phyloP scores from a whole-genome alignment of 768 basidiomycete genomes.

The Leccinum ochraceum region DNA sequence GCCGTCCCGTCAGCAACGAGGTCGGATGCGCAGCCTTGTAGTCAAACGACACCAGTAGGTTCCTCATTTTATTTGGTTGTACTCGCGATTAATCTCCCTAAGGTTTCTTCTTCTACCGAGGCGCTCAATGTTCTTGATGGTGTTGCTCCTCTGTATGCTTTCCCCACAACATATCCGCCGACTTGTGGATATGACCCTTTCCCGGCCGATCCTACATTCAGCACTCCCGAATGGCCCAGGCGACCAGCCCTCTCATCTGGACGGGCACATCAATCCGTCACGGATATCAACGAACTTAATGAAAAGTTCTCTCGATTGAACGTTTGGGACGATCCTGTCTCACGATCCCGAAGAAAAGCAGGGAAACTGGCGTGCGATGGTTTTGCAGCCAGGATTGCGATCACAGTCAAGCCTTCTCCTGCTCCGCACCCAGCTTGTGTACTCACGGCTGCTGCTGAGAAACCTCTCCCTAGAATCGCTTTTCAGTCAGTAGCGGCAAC shows the following conservation, averaged over 20 bases:
- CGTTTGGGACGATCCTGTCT: slow-evolving; percentile 8
- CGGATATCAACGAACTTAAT: slow-evolving; percentile 3
- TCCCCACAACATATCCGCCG: slow-evolving; percentile 25
- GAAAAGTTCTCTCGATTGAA: slow-evolving; percentile 15
- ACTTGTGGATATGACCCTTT: slow-evolving; percentile 19
- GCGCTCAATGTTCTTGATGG: slow-evolving; percentile 7
- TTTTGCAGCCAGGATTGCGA: slow-evolving; percentile 10
- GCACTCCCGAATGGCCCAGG: slow-evolving; percentile 10
- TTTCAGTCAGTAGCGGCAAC: slow-evolving; percentile 7
- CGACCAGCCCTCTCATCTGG: not conserved
- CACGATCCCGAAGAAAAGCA: slow-evolving; percentile 6
- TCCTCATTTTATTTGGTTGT: not conserved
- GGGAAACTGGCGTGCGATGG: not conserved
- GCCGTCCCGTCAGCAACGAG: slow-evolving; percentile 21
- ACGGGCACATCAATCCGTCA: not conserved
- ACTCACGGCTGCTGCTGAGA: not conserved
- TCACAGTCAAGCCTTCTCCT: slow-evolving; percentile 14
- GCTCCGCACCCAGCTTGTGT: slow-evolving; percentile 24
- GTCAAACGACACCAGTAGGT: slow-evolving; percentile 10
- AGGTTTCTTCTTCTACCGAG: not conserved
- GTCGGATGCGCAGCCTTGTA: not conserved
- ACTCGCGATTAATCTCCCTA: not conserved
- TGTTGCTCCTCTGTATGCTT: slow-evolving; percentile 23
- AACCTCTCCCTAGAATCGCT: not conserved
- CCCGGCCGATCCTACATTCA: slow-evolving; percentile 6